Percentiles rank a stretch among this genome's conserved stretches.
Conservation (phyloP, 768 basidiomycete genomes). For the Tubosaeta brunneosetosa region DNA sequence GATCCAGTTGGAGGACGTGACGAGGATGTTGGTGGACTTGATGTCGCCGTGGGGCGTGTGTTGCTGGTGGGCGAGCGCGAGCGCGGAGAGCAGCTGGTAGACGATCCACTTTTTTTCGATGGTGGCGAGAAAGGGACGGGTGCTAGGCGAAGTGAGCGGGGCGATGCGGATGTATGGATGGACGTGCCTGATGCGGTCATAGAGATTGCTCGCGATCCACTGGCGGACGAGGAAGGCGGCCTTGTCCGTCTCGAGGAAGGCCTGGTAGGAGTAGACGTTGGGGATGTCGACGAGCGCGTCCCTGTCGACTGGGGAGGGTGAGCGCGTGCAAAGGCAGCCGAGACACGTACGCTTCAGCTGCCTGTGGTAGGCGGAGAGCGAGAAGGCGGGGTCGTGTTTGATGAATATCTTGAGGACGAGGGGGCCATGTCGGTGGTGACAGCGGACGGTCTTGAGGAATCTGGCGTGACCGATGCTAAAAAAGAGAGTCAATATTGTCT, state of each 20-base stretch:
- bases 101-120: slow-evolving; percentile 99
- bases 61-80: slow-evolving; percentile 76
- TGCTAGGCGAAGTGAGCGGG: slow-evolving; percentile 45
- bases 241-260: slow-evolving; percentile 90
- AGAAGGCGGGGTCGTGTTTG: slow-evolving; percentile 85
- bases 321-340: background rate
- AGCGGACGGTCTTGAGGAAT: slow-evolving; percentile 78
- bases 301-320: slow-evolving; percentile 60
- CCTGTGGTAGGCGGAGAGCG: slow-evolving; percentile 67
- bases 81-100: slow-evolving; percentile 83
- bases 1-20: slow-evolving; percentile 94
- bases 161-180: background rate
- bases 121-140: slow-evolving; percentile 85
- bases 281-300: slow-evolving; percentile 80
- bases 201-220: slow-evolving; percentile 91
- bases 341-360: slow-evolving; percentile 63
- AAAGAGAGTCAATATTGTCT: background rate
- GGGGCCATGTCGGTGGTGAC: slow-evolving; percentile 75
- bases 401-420: slow-evolving; percentile 93
- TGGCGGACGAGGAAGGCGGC: slow-evolving; percentile 94
- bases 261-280: slow-evolving; percentile 86
- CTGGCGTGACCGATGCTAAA: slow-evolving; percentile 29
- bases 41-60: slow-evolving; percentile 97
- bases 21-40: slow-evolving; percentile 94
- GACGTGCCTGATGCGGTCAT: slow-evolving; percentile 93